Evolutionary conservation across 108 stramenopile species (phyloP), one percentile per base, ranked within the genome.

Genomic region (Seminavis robusta): DNA sequence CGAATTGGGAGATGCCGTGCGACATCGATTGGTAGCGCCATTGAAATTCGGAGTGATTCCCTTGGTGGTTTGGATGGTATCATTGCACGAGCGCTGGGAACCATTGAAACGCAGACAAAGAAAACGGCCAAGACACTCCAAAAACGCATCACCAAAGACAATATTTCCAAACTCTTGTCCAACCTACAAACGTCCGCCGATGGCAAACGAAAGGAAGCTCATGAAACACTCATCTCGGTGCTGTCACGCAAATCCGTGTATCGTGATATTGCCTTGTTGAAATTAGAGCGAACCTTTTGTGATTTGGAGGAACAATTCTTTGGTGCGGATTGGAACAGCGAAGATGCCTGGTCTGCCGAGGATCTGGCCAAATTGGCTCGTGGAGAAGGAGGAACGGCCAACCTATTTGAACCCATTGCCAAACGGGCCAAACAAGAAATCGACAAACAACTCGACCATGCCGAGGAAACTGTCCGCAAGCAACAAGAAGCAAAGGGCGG

Each of bases 31-130:
- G 15, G 80, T 90, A 16, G 55, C 25, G 88, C 89, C 3, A 88
- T 94, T 59, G 93, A 94, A 69, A 57, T 90, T 16, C 69, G 88
- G 37, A 84, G 82, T 49, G 93, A 82, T 43, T 80, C 85, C 8
- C 50, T 81, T 27, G 93, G 93, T 23, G 93, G 93, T 16, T 69
- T 94, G 52, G 93, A 94, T 81, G 88, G 83, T 4, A 90, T 94
- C 31, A 94, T 94, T 67, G 93, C 93, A 11, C 79, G 86, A 36
- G 85, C 89, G 1, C 47, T 94, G 50, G 69, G 71, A 23, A 63
- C 62, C 1, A 40, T 86, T 15, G 62, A 58, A 52, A 39, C 30
- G 9, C 17, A 27, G 17, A 49, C 33, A 30, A 37, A 48, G 37
- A 29, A 51, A 38, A 30, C 37, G 36, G n/a, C n/a, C n/a, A n/a